Base-by-base conservation (phyloP, 306 rosid genomes). In the Gillenia trifoliata region DNA sequence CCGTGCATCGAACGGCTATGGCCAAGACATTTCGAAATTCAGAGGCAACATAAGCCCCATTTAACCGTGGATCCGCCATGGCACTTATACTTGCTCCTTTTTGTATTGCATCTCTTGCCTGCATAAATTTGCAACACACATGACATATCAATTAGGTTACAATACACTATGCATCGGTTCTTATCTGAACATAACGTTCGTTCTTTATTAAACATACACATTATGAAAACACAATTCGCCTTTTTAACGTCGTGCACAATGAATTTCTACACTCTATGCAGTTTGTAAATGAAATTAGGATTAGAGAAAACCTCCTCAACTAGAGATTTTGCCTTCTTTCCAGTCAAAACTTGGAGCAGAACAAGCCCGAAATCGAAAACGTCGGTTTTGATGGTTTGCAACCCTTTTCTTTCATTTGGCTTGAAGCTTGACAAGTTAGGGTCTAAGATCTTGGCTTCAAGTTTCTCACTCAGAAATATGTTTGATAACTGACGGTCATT, bases 11-110 rank as follows among this genome's bases (percentile, higher is more conserved):
- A 61, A 61, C 66, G 17, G 38, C 66, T 6, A 61, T 29, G 22
- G 38, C 30, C 38, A 61, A 13, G 17, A 29, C 38, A 16, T 61
- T 61, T 61, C 38, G 66, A 29, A 61, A 61, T 61, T 61, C 66
- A 61, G 66, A 29, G 66, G 66, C 16, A 61, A 61, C 66, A 61
- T 61, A 60, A 60, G 65, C 65, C 36, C 65, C 65, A 60, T 60
- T 60, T 29, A 60, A 60, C 34, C 65, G 3, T 2, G 65, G 65
- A 61, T 61, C 38, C 38, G 36, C 66, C 66, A 15, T 61, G 38
- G 20, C 66, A 6, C 66, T 61, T 29, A 60, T 29, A 29, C 38
- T 60, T 2, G n/a, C 65, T 60, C 65, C 65, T 60, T 15, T 60
- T 6, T 13, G 22, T 15, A 29, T 61, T 61, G 38, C 66, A 5